Conservation (phyloP, 495 filamentous ascomycete genomes). For the Xylaria scruposa region DNA sequence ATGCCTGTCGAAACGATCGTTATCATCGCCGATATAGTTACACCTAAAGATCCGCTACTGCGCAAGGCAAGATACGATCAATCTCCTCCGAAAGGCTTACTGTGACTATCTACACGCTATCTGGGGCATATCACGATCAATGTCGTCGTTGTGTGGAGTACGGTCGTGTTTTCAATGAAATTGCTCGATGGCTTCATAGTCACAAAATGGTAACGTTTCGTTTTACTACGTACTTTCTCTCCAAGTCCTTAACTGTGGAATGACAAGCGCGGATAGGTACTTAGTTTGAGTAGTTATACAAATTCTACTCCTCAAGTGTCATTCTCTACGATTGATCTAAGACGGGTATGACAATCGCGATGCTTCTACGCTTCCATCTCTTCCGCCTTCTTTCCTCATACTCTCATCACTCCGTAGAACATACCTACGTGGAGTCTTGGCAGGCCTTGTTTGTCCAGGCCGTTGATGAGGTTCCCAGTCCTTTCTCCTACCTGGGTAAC, state of each 20-base stretch:
- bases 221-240: neutral
- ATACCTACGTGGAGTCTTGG: neutral
- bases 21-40: constrained; percentile 17
- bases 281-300: neutral
- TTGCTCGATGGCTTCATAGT: neutral
- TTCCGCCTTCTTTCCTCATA: constrained; percentile 16
- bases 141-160: neutral
- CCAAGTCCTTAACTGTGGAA: neutral
- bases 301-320: neutral
- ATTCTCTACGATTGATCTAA: neutral
- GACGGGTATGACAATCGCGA: constrained; percentile 22
- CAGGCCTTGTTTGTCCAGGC: neutral
- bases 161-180: neutral
- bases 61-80: neutral
- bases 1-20: constrained; percentile 25
- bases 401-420: neutral
- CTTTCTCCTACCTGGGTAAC: constrained; percentile 18
- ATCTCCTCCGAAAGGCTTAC: constrained; percentile 14
- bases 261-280: neutral
- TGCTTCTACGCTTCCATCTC: constrained; percentile 25
- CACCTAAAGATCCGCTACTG: constrained; percentile 13
- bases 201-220: neutral
- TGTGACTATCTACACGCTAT: constrained; percentile 9
- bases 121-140: neutral
- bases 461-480: constrained; percentile 10